These are phyloP conservation scores for Kluyveromyces sp. DNA, from an alignment of 1,139 yeast genomes.

Conservation along the genomic window DNA sequence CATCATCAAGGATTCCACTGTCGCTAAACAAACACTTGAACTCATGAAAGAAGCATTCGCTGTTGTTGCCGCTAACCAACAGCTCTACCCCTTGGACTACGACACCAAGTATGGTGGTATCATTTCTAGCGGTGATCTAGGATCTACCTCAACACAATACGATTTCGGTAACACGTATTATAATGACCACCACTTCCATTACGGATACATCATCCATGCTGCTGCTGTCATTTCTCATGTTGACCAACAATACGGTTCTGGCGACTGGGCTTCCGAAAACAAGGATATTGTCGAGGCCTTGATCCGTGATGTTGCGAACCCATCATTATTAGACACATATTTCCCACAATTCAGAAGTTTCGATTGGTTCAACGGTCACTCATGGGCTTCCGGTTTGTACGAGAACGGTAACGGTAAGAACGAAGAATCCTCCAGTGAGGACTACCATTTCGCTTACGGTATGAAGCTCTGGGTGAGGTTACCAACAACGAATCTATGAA, in stretches of 20 bases:
- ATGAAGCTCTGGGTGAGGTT: slow-evolving; percentile 71
- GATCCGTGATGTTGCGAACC: slow-evolving; percentile 74
- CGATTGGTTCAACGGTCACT: slow-evolving; percentile 78
- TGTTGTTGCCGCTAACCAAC: slow-evolving; percentile 43
- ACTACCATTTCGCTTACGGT: slow-evolving; percentile 72
- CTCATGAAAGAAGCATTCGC: slow-evolving; percentile 48
- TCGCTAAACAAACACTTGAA: slow-evolving; percentile 41
- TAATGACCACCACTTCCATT: slow-evolving; percentile 79
- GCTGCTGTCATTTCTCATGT: slow-evolving; percentile 68
- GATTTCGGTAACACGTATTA: slow-evolving; percentile 66
- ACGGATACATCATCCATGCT: slow-evolving; percentile 69
- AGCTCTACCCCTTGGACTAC: slow-evolving; percentile 54
- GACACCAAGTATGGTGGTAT: slow-evolving; percentile 64
- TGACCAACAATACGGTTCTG: slow-evolving; percentile 48
- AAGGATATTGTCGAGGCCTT: slow-evolving; percentile 58
- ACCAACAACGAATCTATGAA: slow-evolving; percentile 69
- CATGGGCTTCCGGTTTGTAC: slow-evolving; percentile 77
- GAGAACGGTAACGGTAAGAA: slow-evolving; percentile 68
- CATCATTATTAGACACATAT: slow-evolving; percentile 47
- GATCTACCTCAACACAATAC: slow-evolving; percentile 42
- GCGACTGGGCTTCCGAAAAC: slow-evolving; percentile 59
- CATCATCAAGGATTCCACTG: slow-evolving; percentile 46
- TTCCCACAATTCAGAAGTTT: slow-evolving; percentile 75
- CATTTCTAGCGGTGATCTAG: slow-evolving; percentile 50
- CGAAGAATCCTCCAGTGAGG: slow-evolving; percentile 77